Conservation (phyloP, 345 rosid species). For the Eucalyptus pauciflora region DNA sequence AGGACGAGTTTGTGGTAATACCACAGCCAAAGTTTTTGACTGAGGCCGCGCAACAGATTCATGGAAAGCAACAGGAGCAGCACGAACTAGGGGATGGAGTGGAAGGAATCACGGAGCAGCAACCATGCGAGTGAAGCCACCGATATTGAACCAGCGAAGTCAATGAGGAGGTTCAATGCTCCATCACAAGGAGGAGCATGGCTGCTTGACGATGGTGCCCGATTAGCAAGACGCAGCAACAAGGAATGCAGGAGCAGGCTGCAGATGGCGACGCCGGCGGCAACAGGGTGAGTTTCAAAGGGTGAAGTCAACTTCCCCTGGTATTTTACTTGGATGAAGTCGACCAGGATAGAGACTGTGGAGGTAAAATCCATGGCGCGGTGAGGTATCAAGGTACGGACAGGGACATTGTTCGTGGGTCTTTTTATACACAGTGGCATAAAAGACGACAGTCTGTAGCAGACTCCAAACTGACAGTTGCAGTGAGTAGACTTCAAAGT, state of each 20-base stretch:
- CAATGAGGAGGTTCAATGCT: neutral
- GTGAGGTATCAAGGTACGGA: accelerated
- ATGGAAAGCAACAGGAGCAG: neutral
- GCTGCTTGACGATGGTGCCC: neutral
- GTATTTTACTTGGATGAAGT: neutral
- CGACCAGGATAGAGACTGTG: neutral
- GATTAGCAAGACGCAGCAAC: neutral
- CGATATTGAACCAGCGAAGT: accelerated
- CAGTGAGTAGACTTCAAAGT: no score
- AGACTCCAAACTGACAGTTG: no score
- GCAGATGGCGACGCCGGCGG: neutral
- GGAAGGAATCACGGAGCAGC: neutral
- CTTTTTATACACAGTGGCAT: no score
- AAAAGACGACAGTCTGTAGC: no score
- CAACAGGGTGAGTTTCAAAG: neutral
- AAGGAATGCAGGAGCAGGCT: neutral
- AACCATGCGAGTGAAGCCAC: neutral
- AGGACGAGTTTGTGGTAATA: neutral
- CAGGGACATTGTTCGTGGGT: neutral
- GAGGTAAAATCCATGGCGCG: neutral
- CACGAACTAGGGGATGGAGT: neutral
- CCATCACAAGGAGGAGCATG: neutral
- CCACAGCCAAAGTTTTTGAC: neutral
- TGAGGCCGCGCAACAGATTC: neutral
- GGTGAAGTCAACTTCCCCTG: neutral